phyloP scores from a whole-genome alignment of 2,329 filamentous ascomycete species.

The Colletotrichum sp. region DNA sequence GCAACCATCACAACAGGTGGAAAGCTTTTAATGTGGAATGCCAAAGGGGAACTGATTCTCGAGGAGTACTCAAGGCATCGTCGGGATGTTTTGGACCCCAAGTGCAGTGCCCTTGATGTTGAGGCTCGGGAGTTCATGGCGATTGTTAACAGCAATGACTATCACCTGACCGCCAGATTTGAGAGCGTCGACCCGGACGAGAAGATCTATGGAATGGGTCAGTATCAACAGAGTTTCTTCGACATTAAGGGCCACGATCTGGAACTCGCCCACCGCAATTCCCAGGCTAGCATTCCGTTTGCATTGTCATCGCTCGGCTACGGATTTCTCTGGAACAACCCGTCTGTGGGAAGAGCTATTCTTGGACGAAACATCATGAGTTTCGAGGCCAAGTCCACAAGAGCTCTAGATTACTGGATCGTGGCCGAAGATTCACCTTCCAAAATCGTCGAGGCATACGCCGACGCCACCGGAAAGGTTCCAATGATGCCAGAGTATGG shows the following conservation, averaged over 20 bases:
- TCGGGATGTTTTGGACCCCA: conserved; percentile 48
- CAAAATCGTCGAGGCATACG: conserved; percentile 59
- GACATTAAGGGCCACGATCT: conserved; percentile 65
- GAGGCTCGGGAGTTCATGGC: conserved; percentile 61
- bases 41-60: conserved; percentile 29
- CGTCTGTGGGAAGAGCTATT: conserved; percentile 60
- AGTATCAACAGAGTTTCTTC: conserved; percentile 66
- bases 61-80: conserved; percentile 36
- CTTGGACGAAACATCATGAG: conserved; percentile 64
- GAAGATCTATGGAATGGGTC: conserved; percentile 68
- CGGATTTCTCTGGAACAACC: conserved; percentile 68
- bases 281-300: conserved; percentile 67
- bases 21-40: conserved; percentile 33
- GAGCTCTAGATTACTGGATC: conserved; percentile 64
- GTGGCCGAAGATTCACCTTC: conserved; percentile 58
- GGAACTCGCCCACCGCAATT: conserved; percentile 67
- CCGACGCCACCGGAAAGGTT: conserved; percentile 57
- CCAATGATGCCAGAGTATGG: conserved; percentile 71
- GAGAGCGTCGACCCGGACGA: conserved; percentile 58
- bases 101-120: conserved; percentile 59
- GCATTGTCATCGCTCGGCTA: conserved; percentile 62
- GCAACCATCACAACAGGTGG: conserved; percentile 30
- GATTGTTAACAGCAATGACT: conserved; percentile 49
- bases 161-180: conserved; percentile 60
- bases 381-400: conserved; percentile 62